Conservation (phyloP, 1,139 yeast genomes). For the Hyphopichia wangnamkhiaoensis region DNA sequence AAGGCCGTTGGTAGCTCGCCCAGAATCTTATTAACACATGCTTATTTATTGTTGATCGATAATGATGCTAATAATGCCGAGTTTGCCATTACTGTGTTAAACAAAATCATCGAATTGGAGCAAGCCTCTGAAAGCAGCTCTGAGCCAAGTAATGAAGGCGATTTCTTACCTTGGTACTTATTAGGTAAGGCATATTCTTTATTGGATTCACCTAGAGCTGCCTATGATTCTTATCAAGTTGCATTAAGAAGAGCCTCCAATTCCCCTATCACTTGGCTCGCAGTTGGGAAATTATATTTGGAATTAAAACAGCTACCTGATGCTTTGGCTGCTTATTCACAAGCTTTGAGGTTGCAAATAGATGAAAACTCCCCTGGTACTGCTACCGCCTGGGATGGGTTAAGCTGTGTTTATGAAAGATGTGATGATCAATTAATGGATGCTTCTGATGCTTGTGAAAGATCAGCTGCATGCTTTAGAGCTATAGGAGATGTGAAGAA, state of each 20-base stretch:
- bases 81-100: slow-evolving; percentile 37
- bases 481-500: slow-evolving; percentile 47
- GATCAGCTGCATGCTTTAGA: slow-evolving; percentile 53
- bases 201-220: slow-evolving; percentile 48
- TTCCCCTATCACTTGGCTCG: slow-evolving; percentile 64
- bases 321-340: slow-evolving; percentile 67
- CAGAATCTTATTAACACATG: slow-evolving; percentile 47
- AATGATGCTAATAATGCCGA: slow-evolving; percentile 15
- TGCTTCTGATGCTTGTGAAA: slow-evolving; percentile 58
- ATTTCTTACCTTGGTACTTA: slow-evolving; percentile 60
- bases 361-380: slow-evolving; percentile 52
- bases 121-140: slow-evolving; percentile 18
- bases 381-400: slow-evolving; percentile 67
- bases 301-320: slow-evolving; percentile 62
- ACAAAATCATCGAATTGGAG: slow-evolving; percentile 34
- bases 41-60: slow-evolving; percentile 42
- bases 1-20: slow-evolving; percentile 44
- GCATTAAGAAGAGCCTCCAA: slow-evolving; percentile 57
- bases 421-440: slow-evolving; percentile 61
- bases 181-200: slow-evolving; percentile 54
- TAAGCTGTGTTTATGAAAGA: slow-evolving; percentile 63
- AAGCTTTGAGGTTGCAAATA: slow-evolving; percentile 55
- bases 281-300: slow-evolving; percentile 62
- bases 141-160: slow-evolving; percentile 30
- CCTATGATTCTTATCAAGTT: slow-evolving; percentile 59